Base-by-base conservation (phyloP, 2,329 filamentous ascomycete genomes). In the Talaromyces atroroseus region DNA sequence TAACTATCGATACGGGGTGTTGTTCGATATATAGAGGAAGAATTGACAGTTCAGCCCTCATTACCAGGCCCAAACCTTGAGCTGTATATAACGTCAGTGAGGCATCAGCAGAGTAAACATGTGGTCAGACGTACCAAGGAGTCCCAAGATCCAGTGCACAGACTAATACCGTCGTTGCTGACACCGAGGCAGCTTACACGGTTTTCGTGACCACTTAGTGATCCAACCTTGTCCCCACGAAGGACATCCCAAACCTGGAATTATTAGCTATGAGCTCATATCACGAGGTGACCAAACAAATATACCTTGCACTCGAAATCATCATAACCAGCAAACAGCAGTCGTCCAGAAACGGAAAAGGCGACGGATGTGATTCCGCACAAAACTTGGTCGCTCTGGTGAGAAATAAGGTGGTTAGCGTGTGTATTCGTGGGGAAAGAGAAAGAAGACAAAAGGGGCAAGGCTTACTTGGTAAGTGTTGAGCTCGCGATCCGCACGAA, bases 61-160 rank as follows among this genome's bases (percentile, higher is more conserved):
- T 68, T 87, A 89, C 78, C 88, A 90, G 62, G 89, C 89, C 89
- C 89, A 92, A 73, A 92, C 85, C 83, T 91, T 92, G 74, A 92
- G 86, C 89, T 92, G 40, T 23, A 44, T 23, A 44, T 44, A n/a
- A 44, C 12, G 11, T 44, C 68, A 26, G 23, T 45, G 36, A 40
- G 36, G 54, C 49, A 24, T 38, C 36, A 12, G 18, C 12, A 18
- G n/a, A 16, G 24, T 11, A 2, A 36, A 38, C 3, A 10, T 5
- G 16, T n/a, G 14, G 21, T 20, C 54, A 63, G 56, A 82, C 90
- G 79, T 83, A 97, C 94, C 81, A 96, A 83, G 68, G 94, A 96
- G 79, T 99, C 94, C 94, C 94, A 99, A 65, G 94, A 99, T 74
- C 94, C 94, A 70, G 94, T 99, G 84, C 94, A 97, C 79, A 99